Evolutionary conservation across 2,329 filamentous ascomycete species (phyloP), one percentile per base, ranked within the genome.

Genomic region (Raffaelea arxii): DNA sequence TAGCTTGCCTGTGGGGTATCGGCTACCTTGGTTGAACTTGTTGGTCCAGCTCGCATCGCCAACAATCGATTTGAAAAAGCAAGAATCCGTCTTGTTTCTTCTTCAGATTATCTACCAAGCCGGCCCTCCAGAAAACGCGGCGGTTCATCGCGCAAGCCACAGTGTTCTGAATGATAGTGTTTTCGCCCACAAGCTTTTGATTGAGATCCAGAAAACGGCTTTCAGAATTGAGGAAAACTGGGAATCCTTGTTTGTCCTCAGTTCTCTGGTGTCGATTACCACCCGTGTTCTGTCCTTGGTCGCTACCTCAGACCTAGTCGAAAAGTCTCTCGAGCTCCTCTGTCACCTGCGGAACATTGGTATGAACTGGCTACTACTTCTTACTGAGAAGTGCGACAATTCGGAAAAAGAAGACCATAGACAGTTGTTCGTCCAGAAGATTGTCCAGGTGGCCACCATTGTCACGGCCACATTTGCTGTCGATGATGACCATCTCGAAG

Each of bases 21-120:
- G 58, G 1, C 58, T 79, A 9, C 73, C 77, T 43, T 82, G 77
- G 72, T 54, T 64, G 9, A 82, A 80, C 45, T 69, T 83, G 3
- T 55, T 78, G 0, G 54, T 64, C 1, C 70, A 80, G 53, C 57
- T 83, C 57, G 60, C 0, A 60, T 63, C n/a, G 1, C 68, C 71
- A 0, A 62, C 62, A 1, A 44, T 83, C 0, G 69, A 77, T 39
- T 70, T 78, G 30, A 71, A 69, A 11, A 70, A 71, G 37, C 48
- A 61, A 1, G 71, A 77, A 37, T 72, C 73, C 0, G 59, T 60
- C 6, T 51, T 69, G 2, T 54, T 80, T 0, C 44, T 80, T 1
- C 54, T 68, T 2, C 78, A 83, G 50, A 61, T 66, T 1, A 62
- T 68, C 10, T 64, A 68, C 50, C 70, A 79, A 57, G 64, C 64